A percentile compares a stretch with the other conserved stretches of the same genome.
phyloP scores from a whole-genome alignment of 345 rosid genomes.

The Pseudoturritis turrita region DNA sequence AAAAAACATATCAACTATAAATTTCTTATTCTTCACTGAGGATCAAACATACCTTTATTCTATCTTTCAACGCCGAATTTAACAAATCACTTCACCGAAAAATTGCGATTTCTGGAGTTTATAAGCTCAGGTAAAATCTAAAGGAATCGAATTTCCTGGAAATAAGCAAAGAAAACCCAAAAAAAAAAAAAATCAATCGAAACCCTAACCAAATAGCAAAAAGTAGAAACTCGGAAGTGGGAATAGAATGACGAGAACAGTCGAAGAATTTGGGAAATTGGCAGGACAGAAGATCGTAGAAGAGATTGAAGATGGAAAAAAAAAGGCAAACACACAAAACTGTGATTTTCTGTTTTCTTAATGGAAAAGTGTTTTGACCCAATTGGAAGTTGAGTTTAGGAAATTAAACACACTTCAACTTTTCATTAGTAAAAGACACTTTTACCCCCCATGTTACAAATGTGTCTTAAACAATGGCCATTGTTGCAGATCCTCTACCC shows the following conservation, averaged over 20 bases:
- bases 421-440: background rate
- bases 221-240: background rate
- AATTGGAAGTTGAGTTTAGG: background rate
- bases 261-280: background rate
- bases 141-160: background rate
- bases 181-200: too few species aligned
- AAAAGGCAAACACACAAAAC: background rate
- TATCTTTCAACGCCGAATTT: background rate
- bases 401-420: background rate
- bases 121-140: background rate
- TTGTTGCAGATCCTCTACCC: background rate
- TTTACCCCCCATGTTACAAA: background rate
- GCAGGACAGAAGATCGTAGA: background rate
- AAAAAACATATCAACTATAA: background rate
- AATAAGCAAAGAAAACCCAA: background rate
- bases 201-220: constrained; percentile 1
- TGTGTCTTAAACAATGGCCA: too few species aligned
- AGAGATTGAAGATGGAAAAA: background rate
- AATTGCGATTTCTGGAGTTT: background rate
- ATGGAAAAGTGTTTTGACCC: constrained; percentile 7
- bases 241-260: background rate
- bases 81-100: background rate
- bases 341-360: background rate
- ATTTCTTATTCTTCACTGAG: background rate
- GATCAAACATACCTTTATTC: background rate